These are phyloP conservation scores for Moelleriella libera DNA, from an alignment of 2,329 filamentous ascomycete species.

Conservation along the genomic window DNA sequence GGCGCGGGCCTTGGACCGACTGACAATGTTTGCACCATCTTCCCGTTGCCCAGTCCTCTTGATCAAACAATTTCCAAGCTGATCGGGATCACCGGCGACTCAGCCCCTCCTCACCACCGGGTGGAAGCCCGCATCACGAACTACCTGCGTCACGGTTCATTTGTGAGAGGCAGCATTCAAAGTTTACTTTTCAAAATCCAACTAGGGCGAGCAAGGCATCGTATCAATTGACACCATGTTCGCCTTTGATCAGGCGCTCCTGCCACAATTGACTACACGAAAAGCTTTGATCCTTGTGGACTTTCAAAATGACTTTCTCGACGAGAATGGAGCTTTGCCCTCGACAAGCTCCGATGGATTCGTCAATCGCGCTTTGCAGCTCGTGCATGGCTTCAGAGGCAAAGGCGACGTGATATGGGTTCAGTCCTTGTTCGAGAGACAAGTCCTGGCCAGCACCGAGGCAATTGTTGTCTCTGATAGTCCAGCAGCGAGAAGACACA, in stretches of 20 bases:
- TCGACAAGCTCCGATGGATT: constrained; percentile 51
- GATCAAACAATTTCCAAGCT: no score
- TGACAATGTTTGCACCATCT: not conserved
- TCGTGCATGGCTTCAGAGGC: constrained; percentile 61
- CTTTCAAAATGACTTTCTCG: constrained; percentile 80
- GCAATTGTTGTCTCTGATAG: constrained; percentile 31
- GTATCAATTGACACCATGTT: constrained; percentile 25
- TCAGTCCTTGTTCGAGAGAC: constrained; percentile 56
- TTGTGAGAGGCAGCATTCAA: no score
- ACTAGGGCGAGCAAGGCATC: not conserved
- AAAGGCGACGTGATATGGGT: constrained; percentile 71
- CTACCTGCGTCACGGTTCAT: not conserved
- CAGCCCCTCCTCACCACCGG: no score
- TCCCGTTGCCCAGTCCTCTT: not conserved
- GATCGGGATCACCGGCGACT: no score
- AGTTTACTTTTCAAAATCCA: no score
- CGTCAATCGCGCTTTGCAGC: constrained; percentile 47
- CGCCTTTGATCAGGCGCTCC: constrained; percentile 37
- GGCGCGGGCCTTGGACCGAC: not conserved
- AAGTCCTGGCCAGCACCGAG: constrained; percentile 40
- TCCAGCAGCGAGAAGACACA: constrained; percentile 5
- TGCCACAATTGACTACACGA: constrained; percentile 43
- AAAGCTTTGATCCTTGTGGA: constrained; percentile 72
- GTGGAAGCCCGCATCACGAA: not conserved
- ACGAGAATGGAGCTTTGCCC: constrained; percentile 50